Base-by-base conservation (phyloP, 495 filamentous ascomycete species). In the Clavariopsis aquatica region DNA sequence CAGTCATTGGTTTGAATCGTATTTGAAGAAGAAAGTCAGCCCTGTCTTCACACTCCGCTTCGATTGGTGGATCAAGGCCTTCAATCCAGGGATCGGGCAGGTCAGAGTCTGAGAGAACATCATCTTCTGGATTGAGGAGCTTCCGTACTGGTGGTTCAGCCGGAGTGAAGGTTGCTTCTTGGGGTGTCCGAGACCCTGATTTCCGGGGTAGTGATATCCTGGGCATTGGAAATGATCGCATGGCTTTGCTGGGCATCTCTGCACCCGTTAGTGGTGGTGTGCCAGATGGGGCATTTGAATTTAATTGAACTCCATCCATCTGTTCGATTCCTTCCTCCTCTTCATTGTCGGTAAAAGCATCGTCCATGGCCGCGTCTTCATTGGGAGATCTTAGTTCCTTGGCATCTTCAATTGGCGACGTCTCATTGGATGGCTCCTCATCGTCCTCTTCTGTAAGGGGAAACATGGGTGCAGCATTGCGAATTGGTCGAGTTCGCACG, bases 1-100 rank as follows among this genome's bases (percentile, higher is more conserved):
- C 61, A 5, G 71, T 69, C 62, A 76, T 65, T 0, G 76, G 65
- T 27, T 58, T 51, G 57, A 72, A 77, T 0, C 62, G 52, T 9
- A 57, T 71, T 24, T 71, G 55, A 34, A 69, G 56, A 34, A 73
- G 49, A 28, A 59, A 69, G 28, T 69, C 69, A 13, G 71, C 71
- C 4, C 49, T 17, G 49, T 71, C 68, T 2, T 66, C 63, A 46
- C 59, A 72, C 41, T 67, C 66, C 7, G 49, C 26, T 49, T 68
- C 63, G 22, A n/a, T 29, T n/a, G 63, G 60, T 1, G 51, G 53
- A 1, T 26, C 26, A 9, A 52, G 53, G 22, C 45, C 59, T 47
- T 63, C 66, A 10, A 65, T 15, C 34, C 65, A 70, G 23, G 66
- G 64, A 10, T 49, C 43, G 2, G 64, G 70, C 0, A 70, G 56